phyloP scores from a whole-genome alignment of 139 green algal species.

The Protoeuglena noctilucae region DNA sequence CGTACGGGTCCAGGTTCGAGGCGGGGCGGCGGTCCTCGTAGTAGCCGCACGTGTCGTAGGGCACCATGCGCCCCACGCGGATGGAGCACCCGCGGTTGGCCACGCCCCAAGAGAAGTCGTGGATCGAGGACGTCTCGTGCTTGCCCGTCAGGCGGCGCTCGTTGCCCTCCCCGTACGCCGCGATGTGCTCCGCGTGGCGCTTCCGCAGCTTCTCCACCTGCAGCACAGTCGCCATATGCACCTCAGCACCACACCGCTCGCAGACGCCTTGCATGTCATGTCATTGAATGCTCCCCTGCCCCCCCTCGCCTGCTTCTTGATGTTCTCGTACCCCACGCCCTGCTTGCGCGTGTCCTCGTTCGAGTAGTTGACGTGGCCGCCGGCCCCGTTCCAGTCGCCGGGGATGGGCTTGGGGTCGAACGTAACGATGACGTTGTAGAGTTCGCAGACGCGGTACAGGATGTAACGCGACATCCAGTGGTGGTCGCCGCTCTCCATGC shows the following conservation, averaged over 20 bases:
- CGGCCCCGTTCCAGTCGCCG: conserved; percentile 95
- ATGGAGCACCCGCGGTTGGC: conserved; percentile 91
- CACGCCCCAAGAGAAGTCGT: conserved; percentile 92
- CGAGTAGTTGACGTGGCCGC: conserved; percentile 93
- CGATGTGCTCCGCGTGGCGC: conserved; percentile 31
- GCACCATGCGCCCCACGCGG: conserved; percentile 67
- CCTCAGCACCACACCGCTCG: conserved; percentile 16
- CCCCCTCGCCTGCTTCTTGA: too few relatives aligned
- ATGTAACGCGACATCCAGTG: conserved; percentile 94
- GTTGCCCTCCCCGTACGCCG: conserved; percentile 80
- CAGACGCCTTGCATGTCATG: conserved; percentile 13
- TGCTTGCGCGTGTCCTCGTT: conserved; percentile 66
- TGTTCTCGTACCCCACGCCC: conserved; percentile 50
- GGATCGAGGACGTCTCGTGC: conserved; percentile 83
- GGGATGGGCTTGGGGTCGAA: conserved; percentile 90
- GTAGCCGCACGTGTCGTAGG: conserved; percentile 87
- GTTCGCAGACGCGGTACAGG: conserved; percentile 72
- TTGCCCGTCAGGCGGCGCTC: conserved; percentile 90
- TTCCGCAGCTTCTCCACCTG: conserved; percentile 79
- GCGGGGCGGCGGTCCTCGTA: conserved; percentile 90
- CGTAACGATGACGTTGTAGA: conserved; percentile 76
- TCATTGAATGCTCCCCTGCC: conserved; percentile 6
- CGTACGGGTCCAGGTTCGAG: conserved; percentile 63
- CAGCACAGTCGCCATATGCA: conserved; percentile 77
- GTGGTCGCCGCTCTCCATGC: conserved; percentile 78